Conservation (phyloP, 139 green algal genomes). For the Gonium pectorale region DNA sequence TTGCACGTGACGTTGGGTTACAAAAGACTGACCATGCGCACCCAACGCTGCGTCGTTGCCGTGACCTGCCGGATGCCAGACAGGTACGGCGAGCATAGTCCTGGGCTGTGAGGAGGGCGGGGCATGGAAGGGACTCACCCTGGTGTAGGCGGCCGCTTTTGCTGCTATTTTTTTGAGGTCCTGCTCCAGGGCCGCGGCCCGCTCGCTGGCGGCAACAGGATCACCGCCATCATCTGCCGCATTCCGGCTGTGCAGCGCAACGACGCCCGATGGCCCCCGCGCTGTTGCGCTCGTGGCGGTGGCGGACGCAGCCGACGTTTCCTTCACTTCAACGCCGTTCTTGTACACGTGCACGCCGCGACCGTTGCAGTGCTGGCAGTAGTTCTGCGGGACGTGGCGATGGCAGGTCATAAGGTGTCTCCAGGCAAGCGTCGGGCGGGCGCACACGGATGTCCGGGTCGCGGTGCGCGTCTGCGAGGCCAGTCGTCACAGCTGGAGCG, state of each 20-base stretch:
- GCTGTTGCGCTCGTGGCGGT: background rate
- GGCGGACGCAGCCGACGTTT: background rate
- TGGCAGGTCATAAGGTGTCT: too few species aligned
- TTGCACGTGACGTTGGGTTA: background rate
- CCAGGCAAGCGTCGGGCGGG: too few species aligned
- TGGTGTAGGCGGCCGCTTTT: background rate
- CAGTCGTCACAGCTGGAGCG: too few species aligned
- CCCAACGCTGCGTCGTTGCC: too few species aligned
- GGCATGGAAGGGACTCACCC: background rate
- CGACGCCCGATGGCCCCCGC: background rate
- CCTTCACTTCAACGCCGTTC: constrained; percentile 30
- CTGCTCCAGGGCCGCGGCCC: background rate
- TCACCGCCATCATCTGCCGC: background rate
- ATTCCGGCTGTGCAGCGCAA: background rate
- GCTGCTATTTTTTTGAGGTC: background rate
- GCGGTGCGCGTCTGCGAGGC: too few species aligned
- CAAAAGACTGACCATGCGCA: too few species aligned
- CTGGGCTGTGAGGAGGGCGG: too few species aligned
- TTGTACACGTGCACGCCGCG: constrained; percentile 20
- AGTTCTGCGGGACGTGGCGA: background rate
- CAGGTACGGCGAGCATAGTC: too few species aligned
- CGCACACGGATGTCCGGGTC: too few species aligned
- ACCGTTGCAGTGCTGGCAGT: constrained; percentile 24
- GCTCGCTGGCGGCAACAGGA: background rate
- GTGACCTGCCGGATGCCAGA: too few species aligned